Evolutionary conservation across 805 yeast genomes (phyloP).

Genomic region (Candida ascalaphidarum): DNA sequence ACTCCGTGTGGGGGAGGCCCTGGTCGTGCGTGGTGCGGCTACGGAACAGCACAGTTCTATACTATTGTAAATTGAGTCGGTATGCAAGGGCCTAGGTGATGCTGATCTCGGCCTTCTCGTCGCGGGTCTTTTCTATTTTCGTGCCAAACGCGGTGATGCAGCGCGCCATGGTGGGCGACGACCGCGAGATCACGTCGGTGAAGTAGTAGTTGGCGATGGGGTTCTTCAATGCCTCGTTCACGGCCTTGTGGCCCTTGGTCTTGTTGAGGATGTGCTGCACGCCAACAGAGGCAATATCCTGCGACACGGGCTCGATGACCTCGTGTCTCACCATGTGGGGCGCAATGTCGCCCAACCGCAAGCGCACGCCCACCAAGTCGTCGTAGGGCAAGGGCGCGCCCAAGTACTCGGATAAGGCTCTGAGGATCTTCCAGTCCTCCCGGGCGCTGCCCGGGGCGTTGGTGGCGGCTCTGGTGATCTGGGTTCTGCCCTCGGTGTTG

Average conservation of each 20-base stretch:
- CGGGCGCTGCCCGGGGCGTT: slow-evolving; percentile 85
- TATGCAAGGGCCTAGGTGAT: too few relatives aligned
- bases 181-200: slow-evolving; percentile 80
- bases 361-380: slow-evolving; percentile 57
- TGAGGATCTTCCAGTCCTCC: slow-evolving; percentile 84
- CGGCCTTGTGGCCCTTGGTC: slow-evolving; percentile 26
- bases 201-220: slow-evolving; percentile 80
- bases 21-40: too few relatives aligned
- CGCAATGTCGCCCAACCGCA: slow-evolving; percentile 66
- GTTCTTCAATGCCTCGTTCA: slow-evolving; percentile 36
- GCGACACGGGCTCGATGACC: slow-evolving; percentile 58
- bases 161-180: slow-evolving; percentile 86
- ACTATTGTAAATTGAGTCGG: too few relatives aligned
- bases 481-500: slow-evolving; percentile 87
- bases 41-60: too few relatives aligned
- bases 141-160: slow-evolving; percentile 69
- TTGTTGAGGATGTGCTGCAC: slow-evolving; percentile 35
- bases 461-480: slow-evolving; percentile 77
- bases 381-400: slow-evolving; percentile 69
- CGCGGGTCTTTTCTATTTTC: slow-evolving; percentile 50
- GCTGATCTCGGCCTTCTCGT: slow-evolving; percentile 36
- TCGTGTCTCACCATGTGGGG: slow-evolving; percentile 76
- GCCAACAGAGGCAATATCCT: slow-evolving; percentile 50
- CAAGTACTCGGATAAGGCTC: slow-evolving; percentile 75
- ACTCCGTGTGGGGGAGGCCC: too few relatives aligned